Evolutionary conservation across 2,329 filamentous ascomycete genomes (phyloP).

Genomic region (Arthroderma uncinatum): DNA sequence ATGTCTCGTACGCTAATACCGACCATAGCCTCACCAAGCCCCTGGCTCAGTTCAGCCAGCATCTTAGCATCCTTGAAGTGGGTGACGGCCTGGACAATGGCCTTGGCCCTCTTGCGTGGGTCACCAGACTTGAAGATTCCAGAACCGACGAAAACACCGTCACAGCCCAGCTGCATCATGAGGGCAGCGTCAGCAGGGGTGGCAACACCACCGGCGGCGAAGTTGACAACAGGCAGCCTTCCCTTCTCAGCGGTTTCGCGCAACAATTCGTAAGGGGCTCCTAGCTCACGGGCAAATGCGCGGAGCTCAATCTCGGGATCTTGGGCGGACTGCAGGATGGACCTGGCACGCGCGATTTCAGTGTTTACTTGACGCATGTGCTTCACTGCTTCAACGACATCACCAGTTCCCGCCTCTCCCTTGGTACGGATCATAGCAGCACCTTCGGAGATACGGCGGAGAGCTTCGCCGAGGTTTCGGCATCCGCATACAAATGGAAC

Average conservation of each 20-base stretch:
- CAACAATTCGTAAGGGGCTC: conserved; percentile 65
- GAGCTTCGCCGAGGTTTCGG: conserved; percentile 83
- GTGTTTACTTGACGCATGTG: conserved; percentile 86
- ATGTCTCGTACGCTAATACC: conserved; percentile 79
- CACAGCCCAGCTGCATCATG: conserved; percentile 98
- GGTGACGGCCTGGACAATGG: conserved; percentile 88
- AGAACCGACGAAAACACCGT: conserved; percentile 92
- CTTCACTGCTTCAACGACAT: conserved; percentile 90
- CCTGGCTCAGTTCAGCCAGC: conserved; percentile 74
- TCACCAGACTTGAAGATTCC: conserved; percentile 97
- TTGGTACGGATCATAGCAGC: conserved; percentile 99
- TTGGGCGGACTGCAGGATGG: conserved; percentile 36
- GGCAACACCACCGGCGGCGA: conserved; percentile 97
- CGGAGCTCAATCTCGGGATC: conserved; percentile 60
- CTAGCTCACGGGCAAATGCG: conserved; percentile 69
- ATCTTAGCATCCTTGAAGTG: conserved; percentile 79
- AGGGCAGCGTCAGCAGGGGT: conserved; percentile 92
- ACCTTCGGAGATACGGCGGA: conserved; percentile 81
- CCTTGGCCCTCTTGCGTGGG: conserved; percentile 77
- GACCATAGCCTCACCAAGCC: conserved; percentile 95
- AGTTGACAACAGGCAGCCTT: conserved; percentile 89
- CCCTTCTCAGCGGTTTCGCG: conserved; percentile 79
- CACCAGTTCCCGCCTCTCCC: conserved; percentile 92
- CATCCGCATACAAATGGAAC: conserved; percentile 95
- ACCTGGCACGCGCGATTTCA: conserved; percentile 63